Evolutionary conservation across 495 filamentous ascomycete species (phyloP).

Genomic region (Elasticomyces elasticus): DNA sequence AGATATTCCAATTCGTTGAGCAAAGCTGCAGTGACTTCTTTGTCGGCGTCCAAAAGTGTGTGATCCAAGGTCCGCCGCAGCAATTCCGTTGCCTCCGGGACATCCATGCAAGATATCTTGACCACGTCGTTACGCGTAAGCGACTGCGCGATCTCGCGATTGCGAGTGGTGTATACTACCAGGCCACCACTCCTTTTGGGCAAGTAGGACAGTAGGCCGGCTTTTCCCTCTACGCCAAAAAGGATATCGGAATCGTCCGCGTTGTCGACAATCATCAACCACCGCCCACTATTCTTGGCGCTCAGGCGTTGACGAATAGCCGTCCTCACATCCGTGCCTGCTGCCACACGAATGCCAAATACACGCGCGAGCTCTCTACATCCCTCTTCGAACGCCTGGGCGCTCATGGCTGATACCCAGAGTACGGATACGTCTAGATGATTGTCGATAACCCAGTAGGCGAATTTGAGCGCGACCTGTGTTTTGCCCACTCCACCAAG

Average conservation of each 20-base stretch:
- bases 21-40: conserved; percentile 6
- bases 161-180: conserved; percentile 25
- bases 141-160: conserved; percentile 10
- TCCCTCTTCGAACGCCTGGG: conserved; percentile 7
- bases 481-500: conserved; percentile 22
- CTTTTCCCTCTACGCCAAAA: conserved; percentile 4
- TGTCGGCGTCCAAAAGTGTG: conserved; percentile 5
- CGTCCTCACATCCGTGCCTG: background rate
- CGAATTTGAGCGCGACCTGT: conserved; percentile 16
- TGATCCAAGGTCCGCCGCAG: conserved; percentile 15
- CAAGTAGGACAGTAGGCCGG: conserved; percentile 19
- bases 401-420: conserved; percentile 14
- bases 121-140: conserved; percentile 22
- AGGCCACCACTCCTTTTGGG: conserved; percentile 22
- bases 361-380: background rate
- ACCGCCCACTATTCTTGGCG: background rate
- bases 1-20: conserved; percentile 22
- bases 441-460: conserved; percentile 1
- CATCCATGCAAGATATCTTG: conserved; percentile 19
- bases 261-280: conserved; percentile 19
- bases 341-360: background rate
- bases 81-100: conserved; percentile 16
- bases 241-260: conserved; percentile 25
- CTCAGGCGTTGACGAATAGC: background rate
- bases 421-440: conserved; percentile 14